These are phyloP conservation scores for Pseudocercospora ulei DNA, from an alignment of 2,329 filamentous ascomycete species.

Conservation along the genomic window DNA sequence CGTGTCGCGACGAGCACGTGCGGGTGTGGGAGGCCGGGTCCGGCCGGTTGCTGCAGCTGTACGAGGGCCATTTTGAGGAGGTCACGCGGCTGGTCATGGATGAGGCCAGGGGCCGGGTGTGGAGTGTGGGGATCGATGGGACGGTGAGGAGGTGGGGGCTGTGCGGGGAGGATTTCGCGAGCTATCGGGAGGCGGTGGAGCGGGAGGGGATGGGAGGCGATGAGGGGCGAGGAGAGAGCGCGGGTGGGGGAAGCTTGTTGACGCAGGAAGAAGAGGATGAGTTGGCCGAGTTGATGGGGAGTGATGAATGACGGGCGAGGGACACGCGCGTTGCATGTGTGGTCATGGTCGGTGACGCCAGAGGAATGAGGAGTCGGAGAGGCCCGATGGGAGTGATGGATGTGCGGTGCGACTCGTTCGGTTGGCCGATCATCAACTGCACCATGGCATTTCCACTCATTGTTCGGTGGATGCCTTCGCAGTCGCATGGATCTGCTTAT, in stretches of 20 bases:
- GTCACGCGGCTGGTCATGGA: slow-evolving; percentile 65
- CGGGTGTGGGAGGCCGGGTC: slow-evolving; percentile 65
- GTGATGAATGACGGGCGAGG: too few relatives aligned
- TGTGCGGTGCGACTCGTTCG: too few relatives aligned
- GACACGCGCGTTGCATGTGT: too few relatives aligned
- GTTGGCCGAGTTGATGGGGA: slow-evolving; percentile 80
- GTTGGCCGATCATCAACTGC: too few relatives aligned
- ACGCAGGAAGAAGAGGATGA: slow-evolving; percentile 90
- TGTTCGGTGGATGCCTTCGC: too few relatives aligned
- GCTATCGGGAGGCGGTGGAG: slow-evolving; percentile 45
- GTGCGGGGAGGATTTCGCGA: slow-evolving; percentile 50
- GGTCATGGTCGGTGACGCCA: too few relatives aligned
- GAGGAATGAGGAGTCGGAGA: too few relatives aligned
- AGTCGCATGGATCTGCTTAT: too few relatives aligned
- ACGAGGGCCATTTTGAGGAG: slow-evolving; percentile 80
- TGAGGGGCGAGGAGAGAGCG: slow-evolving; percentile 36
- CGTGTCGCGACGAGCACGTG: slow-evolving; percentile 81
- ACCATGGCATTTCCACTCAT: too few relatives aligned
- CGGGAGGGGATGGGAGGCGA: slow-evolving; percentile 42
- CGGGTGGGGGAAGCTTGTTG: slow-evolving; percentile 47
- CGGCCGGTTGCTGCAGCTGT: slow-evolving; percentile 31
- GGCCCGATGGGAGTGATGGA: too few relatives aligned
- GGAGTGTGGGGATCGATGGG: slow-evolving; percentile 81
- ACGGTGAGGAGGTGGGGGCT: slow-evolving; percentile 80
- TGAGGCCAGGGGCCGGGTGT: slow-evolving; percentile 44